Conservation (phyloP, 2,329 filamentous ascomycete species). For the Volutella citrinella region DNA sequence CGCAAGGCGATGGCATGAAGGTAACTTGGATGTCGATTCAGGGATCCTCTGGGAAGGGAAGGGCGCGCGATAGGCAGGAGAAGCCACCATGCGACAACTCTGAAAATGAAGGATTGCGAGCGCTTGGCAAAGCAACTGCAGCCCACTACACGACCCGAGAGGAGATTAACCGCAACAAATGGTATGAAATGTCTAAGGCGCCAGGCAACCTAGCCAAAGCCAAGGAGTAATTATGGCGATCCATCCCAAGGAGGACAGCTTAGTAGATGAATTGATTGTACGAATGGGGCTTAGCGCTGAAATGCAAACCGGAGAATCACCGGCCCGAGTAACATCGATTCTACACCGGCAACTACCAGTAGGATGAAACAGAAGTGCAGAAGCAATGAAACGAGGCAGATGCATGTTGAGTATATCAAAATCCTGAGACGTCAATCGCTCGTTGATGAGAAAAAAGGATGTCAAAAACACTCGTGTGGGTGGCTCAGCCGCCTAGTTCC, state of each 20-base stretch:
- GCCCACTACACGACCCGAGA: too few relatives aligned
- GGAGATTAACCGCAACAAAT: too few relatives aligned
- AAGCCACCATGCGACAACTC: too few relatives aligned
- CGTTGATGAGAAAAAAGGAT: too few relatives aligned
- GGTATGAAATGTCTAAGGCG: conserved; percentile 16
- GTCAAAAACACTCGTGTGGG: too few relatives aligned
- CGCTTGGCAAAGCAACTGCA: conserved; percentile 12
- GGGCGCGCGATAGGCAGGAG: conserved; percentile 1
- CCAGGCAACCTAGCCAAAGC: too few relatives aligned
- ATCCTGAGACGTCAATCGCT: too few relatives aligned
- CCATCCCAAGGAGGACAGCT: conserved; percentile 19
- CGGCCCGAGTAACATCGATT: conserved; percentile 5
- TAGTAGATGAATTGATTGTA: conserved; percentile 22
- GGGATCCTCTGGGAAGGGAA: conserved; percentile 7
- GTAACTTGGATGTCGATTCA: conserved; percentile 12
- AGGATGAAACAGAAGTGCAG: too few relatives aligned
- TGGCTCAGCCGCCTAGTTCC: too few relatives aligned
- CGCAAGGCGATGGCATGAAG: conserved; percentile 21
- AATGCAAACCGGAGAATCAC: conserved; percentile 9
- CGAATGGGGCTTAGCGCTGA: conserved; percentile 17
- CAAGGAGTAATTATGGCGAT: conserved; percentile 19
- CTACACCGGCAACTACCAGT: too few relatives aligned
- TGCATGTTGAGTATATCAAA: too few relatives aligned
- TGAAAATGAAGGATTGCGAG: conserved; percentile 11
- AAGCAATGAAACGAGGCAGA: too few relatives aligned